Evolutionary conservation across 2,329 filamentous ascomycete genomes (phyloP).

Genomic region (Mycosphaerella sp.): DNA sequence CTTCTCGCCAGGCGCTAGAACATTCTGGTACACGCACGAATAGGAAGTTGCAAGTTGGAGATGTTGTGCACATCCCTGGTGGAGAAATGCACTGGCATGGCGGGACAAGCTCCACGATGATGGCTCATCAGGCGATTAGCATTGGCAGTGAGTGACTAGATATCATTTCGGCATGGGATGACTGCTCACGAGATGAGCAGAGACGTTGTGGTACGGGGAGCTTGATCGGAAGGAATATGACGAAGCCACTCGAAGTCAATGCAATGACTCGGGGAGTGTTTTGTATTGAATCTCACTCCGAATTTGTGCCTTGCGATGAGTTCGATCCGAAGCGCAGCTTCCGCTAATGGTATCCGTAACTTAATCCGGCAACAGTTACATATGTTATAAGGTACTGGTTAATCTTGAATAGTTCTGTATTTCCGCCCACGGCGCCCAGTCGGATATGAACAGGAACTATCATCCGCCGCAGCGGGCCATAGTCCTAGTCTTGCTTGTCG

Average conservation of each 20-base stretch:
- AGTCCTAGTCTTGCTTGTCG: too few relatives aligned
- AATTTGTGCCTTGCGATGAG: too few relatives aligned
- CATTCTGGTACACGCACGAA: constrained; percentile 44
- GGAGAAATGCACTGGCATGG: constrained; percentile 45
- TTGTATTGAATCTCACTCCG: too few relatives aligned
- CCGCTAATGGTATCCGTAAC: too few relatives aligned
- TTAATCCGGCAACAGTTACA: too few relatives aligned
- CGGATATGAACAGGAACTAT: too few relatives aligned
- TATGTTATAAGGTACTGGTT: too few relatives aligned
- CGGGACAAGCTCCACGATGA: constrained; percentile 37
- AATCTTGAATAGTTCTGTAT: too few relatives aligned
- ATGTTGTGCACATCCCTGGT: constrained; percentile 38
- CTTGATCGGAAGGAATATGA: constrained; percentile 38
- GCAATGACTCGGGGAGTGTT: too few relatives aligned
- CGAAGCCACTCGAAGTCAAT: constrained; percentile 10
- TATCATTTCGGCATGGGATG: background rate
- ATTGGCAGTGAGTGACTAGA: constrained; percentile 33
- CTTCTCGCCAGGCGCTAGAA: constrained; percentile 42
- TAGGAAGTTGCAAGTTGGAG: constrained; percentile 36
- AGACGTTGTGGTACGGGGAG: constrained; percentile 36
- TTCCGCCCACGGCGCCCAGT: too few relatives aligned
- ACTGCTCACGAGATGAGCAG: constrained; percentile 11
- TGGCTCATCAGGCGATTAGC: constrained; percentile 39
- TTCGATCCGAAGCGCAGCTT: too few relatives aligned
- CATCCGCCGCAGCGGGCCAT: too few relatives aligned